Evolutionary conservation across 2,329 filamentous ascomycete genomes (phyloP).

Genomic region (Hypoxylon sp.): DNA sequence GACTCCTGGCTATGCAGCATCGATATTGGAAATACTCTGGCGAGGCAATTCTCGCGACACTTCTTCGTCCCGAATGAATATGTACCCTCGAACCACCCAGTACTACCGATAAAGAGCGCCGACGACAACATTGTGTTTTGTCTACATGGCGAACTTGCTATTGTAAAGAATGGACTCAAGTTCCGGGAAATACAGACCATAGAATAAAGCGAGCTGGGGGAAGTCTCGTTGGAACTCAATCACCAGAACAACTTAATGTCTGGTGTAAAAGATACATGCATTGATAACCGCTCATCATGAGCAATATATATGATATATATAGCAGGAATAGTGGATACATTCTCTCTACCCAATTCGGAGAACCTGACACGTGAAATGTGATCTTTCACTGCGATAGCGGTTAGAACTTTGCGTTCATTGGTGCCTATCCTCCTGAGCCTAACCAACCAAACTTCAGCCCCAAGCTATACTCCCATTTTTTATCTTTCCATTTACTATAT

Average conservation of each 20-base stretch:
- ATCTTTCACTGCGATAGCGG: background rate
- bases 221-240: too few relatives aligned
- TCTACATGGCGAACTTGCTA: conserved; percentile 3
- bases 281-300: background rate
- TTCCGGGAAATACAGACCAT: conserved; percentile 6
- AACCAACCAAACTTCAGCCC: background rate
- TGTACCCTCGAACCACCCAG: background rate
- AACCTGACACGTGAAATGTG: background rate
- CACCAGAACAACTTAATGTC: too few relatives aligned
- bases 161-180: conserved; percentile 8
- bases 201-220: background rate
- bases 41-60: background rate
- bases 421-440: background rate
- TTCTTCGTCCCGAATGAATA: conserved; percentile 12
- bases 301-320: background rate
- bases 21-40: background rate
- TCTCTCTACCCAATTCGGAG: background rate
- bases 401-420: conserved; percentile 3
- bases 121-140: conserved; percentile 11
- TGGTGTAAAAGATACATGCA: too few relatives aligned
- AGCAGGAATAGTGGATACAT: background rate
- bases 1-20: conserved; percentile 6
- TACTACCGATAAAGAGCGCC: background rate
- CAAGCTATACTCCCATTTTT: background rate
- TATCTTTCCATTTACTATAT: background rate